Base-by-base conservation (phyloP, 768 basidiomycete genomes). In the Calocybe gangraenosa region DNA sequence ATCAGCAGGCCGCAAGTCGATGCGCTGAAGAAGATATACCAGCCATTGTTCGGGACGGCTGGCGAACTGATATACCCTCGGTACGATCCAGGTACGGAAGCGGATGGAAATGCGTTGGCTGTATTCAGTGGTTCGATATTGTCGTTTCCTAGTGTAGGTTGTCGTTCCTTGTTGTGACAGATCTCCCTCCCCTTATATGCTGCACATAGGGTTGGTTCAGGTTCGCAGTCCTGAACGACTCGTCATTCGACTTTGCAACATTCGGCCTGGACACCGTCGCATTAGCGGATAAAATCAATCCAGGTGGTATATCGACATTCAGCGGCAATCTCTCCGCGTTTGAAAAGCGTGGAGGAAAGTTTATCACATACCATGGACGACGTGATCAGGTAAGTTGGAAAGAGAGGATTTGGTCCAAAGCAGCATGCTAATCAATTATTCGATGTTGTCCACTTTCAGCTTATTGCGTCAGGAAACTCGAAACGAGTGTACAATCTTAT, bases 281-380 rank as follows among this genome's bases (percentile, higher is more conserved):
- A 10, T 14, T 50, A 23, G 40, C 23, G 3, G 25, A 34, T 25
- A 37, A n/a, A 20, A 31, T 46, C 14, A 35, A 42, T 30, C 45
- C 40, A 28, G 47, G 45, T 22, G 42, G 45, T 17, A 49, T 49
- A 11, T 23, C 28, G 7, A 47, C 52, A 1, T 53, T 46, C 33
- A 40, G 13, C 25, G 47, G 48, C n/a, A 33, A 49, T 28, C 35
- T 53, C 3, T 42, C 48, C 1, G 41, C 38, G 2, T 53, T 53
- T 32, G 19, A 46, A 23, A 37, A 41, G 13, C 44, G 45, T 5
- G 48, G 48, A 7, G 52, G 48, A 1, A 53, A 47, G 21, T 47
- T 53, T 23, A 23, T 53, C 23, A 47, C 52, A 13, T 53, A 44
- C 22, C 52, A 53, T 19, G 51, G 51, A 5, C 48, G 45, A 15